Percentiles rank a stretch among this genome's conserved stretches.
Evolutionary conservation across 805 yeast genomes (phyloP).

Genomic region (Torulaspora delbrueckii): DNA sequence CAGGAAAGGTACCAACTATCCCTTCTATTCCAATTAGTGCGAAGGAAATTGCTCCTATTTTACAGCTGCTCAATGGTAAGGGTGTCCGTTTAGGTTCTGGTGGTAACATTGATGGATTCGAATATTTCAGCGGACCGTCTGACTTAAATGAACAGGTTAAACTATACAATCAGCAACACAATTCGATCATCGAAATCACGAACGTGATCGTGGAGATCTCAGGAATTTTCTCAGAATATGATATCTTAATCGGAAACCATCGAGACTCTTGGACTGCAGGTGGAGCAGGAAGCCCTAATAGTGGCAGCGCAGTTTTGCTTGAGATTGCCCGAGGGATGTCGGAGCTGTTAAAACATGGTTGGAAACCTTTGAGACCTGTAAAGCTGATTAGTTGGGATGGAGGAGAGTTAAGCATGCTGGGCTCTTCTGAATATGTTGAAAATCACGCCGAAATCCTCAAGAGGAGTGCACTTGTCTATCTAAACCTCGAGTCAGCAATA

Average conservation of each 20-base stretch:
- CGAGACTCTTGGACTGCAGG: constrained; percentile 48
- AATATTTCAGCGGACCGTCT: constrained; percentile 48
- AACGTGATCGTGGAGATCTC: constrained; percentile 52
- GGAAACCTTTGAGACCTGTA: constrained; percentile 71
- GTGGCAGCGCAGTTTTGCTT: constrained; percentile 46
- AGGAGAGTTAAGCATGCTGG: constrained; percentile 65
- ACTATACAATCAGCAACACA: constrained; percentile 41
- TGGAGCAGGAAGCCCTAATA: constrained; percentile 49
- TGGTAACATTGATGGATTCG: constrained; percentile 42
- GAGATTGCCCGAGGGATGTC: constrained; percentile 52
- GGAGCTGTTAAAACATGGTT: constrained; percentile 44
- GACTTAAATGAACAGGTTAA: constrained; percentile 28
- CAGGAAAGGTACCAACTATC: constrained; percentile 44
- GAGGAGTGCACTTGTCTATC: constrained; percentile 50
- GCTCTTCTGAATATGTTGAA: constrained; percentile 77
- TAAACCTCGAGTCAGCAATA: constrained; percentile 47
- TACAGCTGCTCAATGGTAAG: constrained; percentile 35
- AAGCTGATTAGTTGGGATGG: constrained; percentile 79
- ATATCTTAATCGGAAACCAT: constrained; percentile 50
- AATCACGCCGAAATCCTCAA: constrained; percentile 44
- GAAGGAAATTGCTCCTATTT: constrained; percentile 40
- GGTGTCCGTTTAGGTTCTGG: constrained; percentile 38
- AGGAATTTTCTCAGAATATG: constrained; percentile 50
- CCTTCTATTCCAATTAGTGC: constrained; percentile 51
- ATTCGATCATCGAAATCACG: constrained; percentile 41